phyloP scores from a whole-genome alignment of 768 basidiomycete genomes.

The Astraeus odoratus region DNA sequence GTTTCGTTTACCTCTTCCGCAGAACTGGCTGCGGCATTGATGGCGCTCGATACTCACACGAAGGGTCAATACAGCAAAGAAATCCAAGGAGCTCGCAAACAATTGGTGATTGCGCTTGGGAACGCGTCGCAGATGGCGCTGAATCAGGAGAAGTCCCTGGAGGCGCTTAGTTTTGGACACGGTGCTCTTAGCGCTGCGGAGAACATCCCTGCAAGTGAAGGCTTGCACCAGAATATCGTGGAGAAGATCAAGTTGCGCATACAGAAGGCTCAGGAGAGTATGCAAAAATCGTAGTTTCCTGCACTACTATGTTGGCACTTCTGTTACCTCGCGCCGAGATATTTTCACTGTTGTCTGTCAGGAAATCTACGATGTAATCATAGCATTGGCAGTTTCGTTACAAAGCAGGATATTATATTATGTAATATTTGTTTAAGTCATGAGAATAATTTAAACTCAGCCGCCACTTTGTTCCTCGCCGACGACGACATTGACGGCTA shows the following conservation, averaged over 20 bases:
- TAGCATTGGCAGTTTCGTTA: no score
- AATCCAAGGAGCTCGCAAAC: slow-evolving; percentile 19
- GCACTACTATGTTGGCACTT: no score
- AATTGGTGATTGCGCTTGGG: slow-evolving; percentile 26
- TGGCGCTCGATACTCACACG: slow-evolving; percentile 25
- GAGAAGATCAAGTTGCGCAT: no score
- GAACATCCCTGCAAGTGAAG: slow-evolving; percentile 10
- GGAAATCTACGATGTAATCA: no score
- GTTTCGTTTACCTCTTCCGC: slow-evolving; percentile 22
- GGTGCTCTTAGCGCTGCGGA: slow-evolving; percentile 17
- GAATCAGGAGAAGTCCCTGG: slow-evolving; percentile 11
- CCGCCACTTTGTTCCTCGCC: background rate
- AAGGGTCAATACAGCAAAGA: slow-evolving; percentile 16
- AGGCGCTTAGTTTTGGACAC: slow-evolving; percentile 21
- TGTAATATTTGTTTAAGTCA: no score
- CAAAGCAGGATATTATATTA: no score
- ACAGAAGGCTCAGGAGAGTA: no score
- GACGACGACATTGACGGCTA: slow-evolving; percentile 17
- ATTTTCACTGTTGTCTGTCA: no score
- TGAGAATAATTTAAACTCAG: slow-evolving; percentile 33
- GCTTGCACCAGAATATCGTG: no score
- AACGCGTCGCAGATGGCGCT: slow-evolving; percentile 33
- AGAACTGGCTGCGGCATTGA: slow-evolving; percentile 27
- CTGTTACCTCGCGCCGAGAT: no score
- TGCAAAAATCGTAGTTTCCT: no score